A percentile compares a stretch with the other conserved stretches of the same genome.
Conservation (phyloP, 2,329 filamentous ascomycete genomes). For the Diaporthe humulicola region DNA sequence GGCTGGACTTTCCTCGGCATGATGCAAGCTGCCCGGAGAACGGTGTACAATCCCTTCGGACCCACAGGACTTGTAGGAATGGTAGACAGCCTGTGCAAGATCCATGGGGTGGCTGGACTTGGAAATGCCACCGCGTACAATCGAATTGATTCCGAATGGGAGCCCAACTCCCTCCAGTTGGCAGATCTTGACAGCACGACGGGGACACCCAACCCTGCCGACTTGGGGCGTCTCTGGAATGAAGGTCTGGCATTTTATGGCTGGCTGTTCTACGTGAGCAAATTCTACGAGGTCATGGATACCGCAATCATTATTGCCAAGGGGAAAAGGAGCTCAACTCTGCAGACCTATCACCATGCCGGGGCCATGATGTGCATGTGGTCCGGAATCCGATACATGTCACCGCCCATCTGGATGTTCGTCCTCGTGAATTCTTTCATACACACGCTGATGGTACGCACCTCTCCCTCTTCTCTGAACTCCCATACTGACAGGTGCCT, state of each 20-base stretch:
- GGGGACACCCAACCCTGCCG: slow-evolving; percentile 76
- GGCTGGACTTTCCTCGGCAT: slow-evolving; percentile 93
- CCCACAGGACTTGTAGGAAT: slow-evolving; percentile 78
- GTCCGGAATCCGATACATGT: slow-evolving; percentile 97
- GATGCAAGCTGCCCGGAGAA: slow-evolving; percentile 73
- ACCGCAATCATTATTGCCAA: slow-evolving; percentile 96
- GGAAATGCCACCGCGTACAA: slow-evolving; percentile 86
- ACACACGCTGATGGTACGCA: slow-evolving; percentile 90
- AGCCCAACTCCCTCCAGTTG: slow-evolving; percentile 70
- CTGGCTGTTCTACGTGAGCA: slow-evolving; percentile 98
- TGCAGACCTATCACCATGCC: slow-evolving; percentile 98
- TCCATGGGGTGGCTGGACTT: slow-evolving; percentile 85
- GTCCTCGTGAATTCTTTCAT: slow-evolving; percentile 94
- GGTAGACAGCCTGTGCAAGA: slow-evolving; percentile 91
- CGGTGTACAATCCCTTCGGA: slow-evolving; percentile 74
- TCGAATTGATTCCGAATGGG: slow-evolving; percentile 72
- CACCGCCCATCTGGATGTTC: slow-evolving; percentile 97
- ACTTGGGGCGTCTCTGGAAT: slow-evolving; percentile 91
- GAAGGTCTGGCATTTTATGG: slow-evolving; percentile 97
- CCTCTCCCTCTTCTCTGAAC: not conserved
- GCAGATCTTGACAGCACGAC: slow-evolving; percentile 64
- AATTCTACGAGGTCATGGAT: slow-evolving; percentile 98
- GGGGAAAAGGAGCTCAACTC: slow-evolving; percentile 92
- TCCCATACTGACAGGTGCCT: not conserved
- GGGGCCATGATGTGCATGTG: slow-evolving; percentile 99